Base-by-base conservation (phyloP, 2,329 filamentous ascomycete species). In the Incumbomyces lentus region DNA sequence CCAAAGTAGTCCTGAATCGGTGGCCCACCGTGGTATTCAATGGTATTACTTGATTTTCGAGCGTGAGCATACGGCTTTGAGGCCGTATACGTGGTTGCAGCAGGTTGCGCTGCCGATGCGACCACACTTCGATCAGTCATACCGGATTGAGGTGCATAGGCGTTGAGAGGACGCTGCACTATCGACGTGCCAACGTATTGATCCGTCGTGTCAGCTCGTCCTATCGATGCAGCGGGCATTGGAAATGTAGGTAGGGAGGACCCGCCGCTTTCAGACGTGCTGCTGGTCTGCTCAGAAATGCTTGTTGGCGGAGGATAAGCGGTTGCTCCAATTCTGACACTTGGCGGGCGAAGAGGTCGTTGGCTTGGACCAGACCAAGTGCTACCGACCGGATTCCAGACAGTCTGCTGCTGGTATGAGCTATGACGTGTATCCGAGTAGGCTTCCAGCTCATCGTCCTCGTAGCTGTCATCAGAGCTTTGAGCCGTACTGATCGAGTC, bases 301-400 rank as follows among this genome's bases (percentile, higher is more conserved):
- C 44, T 29, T 2, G 54, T 55, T 7, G 40, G 38, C 29, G 45
- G 40, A 33, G 55, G 62, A 54, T 64, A 68, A 37, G 60, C 58
- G 49, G 66, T 68, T 13, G 57, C 55, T 14, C 62, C 67, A 54
- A 70, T 65, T 26, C 62, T 64, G 50, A 67, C 69, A 55, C 65
- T 68, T 13, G 63, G 52, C 8, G 65, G 64, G 1, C 64, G 63
- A 16, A 61, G 55, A 34, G 52, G 53, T 38, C 54, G 59, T 49
- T 54, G 56, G 44, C 51, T 44, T n/a, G 47, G 51, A 41, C 55
- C 54, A 6, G 54, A 55, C 55, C 53, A 55, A 12, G 53, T 54
- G 33, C 56, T 55, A 26, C 49, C 55, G 37, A 52, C 54, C 19
- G 53, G 49, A 31, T 46, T 49, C 56, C 60, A 58, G 6, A 58